Conservation (phyloP, 78 protist species). For the slime mould (Dictyostelium discoideum) region DNA sequence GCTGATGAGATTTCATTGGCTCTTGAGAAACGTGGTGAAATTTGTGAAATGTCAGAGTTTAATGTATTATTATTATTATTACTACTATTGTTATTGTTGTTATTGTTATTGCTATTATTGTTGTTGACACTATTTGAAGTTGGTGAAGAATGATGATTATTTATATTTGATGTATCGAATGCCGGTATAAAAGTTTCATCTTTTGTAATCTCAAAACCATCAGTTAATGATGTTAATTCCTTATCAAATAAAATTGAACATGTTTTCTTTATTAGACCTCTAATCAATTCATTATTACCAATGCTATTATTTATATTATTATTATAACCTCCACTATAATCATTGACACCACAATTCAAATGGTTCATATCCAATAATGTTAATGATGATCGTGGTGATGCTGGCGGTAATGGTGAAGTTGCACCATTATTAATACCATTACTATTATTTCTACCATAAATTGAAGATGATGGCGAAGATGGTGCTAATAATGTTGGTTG, state of each 20-base stretch:
- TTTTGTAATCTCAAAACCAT: conserved; percentile 18
- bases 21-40: conserved; percentile 29
- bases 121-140: not conserved
- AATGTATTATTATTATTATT: not conserved
- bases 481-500: not conserved
- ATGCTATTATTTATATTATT: not conserved
- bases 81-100: too few species aligned
- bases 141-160: not conserved
- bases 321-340: not conserved
- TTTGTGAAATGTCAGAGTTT: not conserved
- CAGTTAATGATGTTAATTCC: conserved; percentile 18
- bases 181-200: conserved; percentile 43
- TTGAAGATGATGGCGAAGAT: not conserved
- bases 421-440: not conserved
- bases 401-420: conserved; percentile 56
- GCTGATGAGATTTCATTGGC: not conserved
- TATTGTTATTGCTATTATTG: not conserved
- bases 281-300: conserved; percentile 47
- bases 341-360: not conserved
- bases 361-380: not conserved
- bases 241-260: conserved; percentile 52
- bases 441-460: not conserved
- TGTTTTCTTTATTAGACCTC: conserved; percentile 52
- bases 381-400: conserved; percentile 65
- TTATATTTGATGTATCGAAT: not conserved